Base-by-base conservation (phyloP, 1,284 basidiomycete species). In the Termitomyces sp. region DNA sequence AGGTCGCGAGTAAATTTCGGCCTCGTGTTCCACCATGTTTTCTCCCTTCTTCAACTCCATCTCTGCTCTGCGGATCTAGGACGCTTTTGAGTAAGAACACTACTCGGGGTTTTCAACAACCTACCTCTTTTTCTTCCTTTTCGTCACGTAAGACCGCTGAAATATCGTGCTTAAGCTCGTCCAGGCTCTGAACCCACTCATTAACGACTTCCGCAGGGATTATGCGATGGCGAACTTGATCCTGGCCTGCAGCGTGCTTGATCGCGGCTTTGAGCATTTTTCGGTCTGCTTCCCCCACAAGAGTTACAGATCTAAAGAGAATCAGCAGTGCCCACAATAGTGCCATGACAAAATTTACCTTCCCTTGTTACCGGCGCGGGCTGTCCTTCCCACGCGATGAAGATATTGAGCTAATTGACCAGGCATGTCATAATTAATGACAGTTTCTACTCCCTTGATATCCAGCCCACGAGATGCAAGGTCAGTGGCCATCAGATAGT, bases 391-490 rank as follows among this genome's bases (percentile, higher is more conserved):
- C 24, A 98, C 95, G 57, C 96, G 90, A 71, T 99, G 96, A 36
- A 98, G 79, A 73, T 99, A 99, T 65, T 95, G 93, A 10, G 93
- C 86, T 40, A 98, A 78, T 66, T 96, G 92, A 17, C 84, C 83
- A 3, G 96, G 95, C 95, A 98, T 97, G 70, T 98, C 95, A 68
- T 94, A 98, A 71, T 98, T 98, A 68, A 98, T 93, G 55, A 98
- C 93, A 0, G 93, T 95, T 67, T 97, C 91, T n/a, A 98, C 89
- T 17, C 94, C 95, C 65, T 95, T 96, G 75, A 98, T 98, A 73
- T 98, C 95, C 31, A 98, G 79, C 72, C 95, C 95, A 63, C 95
- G 88, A 58, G 93, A 92, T 24, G 96, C 96, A 19, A 99, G 78
- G 70, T 98, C 96, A 1, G 96, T 99, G 1, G 95, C 95, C 77